Base-by-base conservation (phyloP, 306 rosid species). In the Senna siamea region DNA sequence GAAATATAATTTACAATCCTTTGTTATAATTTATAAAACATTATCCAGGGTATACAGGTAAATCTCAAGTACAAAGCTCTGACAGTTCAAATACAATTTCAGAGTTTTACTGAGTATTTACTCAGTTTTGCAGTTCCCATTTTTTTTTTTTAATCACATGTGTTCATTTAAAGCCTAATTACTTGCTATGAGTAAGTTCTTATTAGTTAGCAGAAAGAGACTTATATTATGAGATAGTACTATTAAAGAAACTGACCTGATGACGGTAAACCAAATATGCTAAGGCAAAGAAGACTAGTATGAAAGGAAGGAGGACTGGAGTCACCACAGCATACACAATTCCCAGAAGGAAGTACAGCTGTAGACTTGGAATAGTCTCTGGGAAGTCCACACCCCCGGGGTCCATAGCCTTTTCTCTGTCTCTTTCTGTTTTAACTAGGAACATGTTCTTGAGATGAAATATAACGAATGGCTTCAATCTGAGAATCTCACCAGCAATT, bases 241-340 rank as follows among this genome's bases (percentile, higher is more conserved):
- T 20, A 19, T 69, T 1, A 34, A 38, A 60, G 38, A 13, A 55
- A 80, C 90, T 56, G 80, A 94, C 99, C 99, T 94, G 99, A 76
- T 94, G 99, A 15, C 99, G 99, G 81, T 94, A 94, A 73, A 94
- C 96, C 82, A 94, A 76, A 90, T 92, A 92, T 8, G 99, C 99
- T 0, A 94, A 69, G 70, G 92, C 99, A 59, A 94, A 94, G 97
- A 94, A 94, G 88, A 94, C 78, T 15, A 92, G 75, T 62, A 94
- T 88, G 80, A 94, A 94, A n/a, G 99, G 99, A 62, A 94, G 99
- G 78, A 94, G 95, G 84, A 92, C 80, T 0, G 99, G 99, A 38
- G 99, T 92, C 59, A 94, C 89, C 77, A 92, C 97, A n/a, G 96
- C 89, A 68, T 94, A 94, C 32, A 94, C 99, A 60, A 90, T 84